Evolutionary conservation across 169 alveolate species (phyloP), one percentile per base, ranked within the genome.

Genomic region (Plasmodium vinckei): DNA sequence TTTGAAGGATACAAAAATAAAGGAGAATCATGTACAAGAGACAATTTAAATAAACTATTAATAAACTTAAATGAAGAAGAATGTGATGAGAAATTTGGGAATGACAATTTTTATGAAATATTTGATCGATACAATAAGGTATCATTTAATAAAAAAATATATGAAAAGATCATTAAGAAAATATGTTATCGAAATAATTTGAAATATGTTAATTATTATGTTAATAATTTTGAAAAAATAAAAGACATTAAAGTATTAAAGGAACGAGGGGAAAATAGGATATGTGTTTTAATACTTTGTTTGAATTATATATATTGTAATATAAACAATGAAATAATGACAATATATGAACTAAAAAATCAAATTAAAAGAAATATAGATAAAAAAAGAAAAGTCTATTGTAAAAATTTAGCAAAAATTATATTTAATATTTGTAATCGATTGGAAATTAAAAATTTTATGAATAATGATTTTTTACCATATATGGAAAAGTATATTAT

Each of bases 151-250:
- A 82, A 54, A 25, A 51, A 79, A 54, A 82, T 19, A 21, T 70
- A 67, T 64, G 72, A 61, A 67, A 54, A 44, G 23, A 56, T 82
- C 15, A 82, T 82, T 53, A 82, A 56, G 49, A 65, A 82, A 67
- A 82, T 82, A 82, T 82, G 90, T 42, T n/a, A 54, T 54, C 64
- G 64, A 15, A 82, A 82, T 49, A 71, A 67, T 82, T 82, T 82
- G 42, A 82, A 67, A 49, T 51, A 82, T 49, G 15, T 51, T 70
- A 67, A 65, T 53, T 82, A 82, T 47, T 67, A 67, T 46, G 53
- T 82, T 21, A 82, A 82, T 60, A 82, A 82, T 82, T 82, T 33
- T 82, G 82, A 82, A n/a, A 82, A 82, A 67, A 82, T 82, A 82
- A 65, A 56, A 68, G 68, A 82, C 51, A 67, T 82, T 47, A 82